These are phyloP conservation scores for Lactifluus piperatus DNA, from an alignment of 768 basidiomycete species.

Conservation along the genomic window DNA sequence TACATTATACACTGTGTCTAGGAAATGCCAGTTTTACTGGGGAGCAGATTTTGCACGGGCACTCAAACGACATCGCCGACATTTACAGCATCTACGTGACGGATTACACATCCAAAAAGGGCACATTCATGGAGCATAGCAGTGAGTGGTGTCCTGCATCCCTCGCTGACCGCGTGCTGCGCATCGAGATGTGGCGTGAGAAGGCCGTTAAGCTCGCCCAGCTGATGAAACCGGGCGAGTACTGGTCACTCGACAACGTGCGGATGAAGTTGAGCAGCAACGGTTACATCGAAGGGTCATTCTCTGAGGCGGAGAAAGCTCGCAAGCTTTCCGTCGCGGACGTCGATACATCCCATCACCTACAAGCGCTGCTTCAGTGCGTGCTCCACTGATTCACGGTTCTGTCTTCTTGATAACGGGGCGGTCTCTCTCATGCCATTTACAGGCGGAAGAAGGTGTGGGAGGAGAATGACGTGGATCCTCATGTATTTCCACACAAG, in stretches of 20 bases:
- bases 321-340: conserved; percentile 10
- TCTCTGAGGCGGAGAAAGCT: conserved; percentile 15
- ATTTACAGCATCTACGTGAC: conserved; percentile 20
- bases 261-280: conserved; percentile 10
- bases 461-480: conserved; percentile 16
- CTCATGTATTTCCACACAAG: conserved; percentile 18
- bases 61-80: conserved; percentile 5
- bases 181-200: conserved; percentile 20
- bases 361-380: conserved; percentile 15
- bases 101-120: conserved; percentile 17
- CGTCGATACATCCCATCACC: neutral
- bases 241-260: conserved; percentile 19
- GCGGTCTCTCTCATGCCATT: neutral
- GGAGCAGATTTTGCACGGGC: conserved; percentile 15
- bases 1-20: neutral
- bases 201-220: conserved; percentile 9
- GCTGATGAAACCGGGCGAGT: conserved; percentile 20
- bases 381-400: neutral
- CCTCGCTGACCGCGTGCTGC: conserved; percentile 15
- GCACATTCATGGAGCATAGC: conserved; percentile 1
- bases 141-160: conserved; percentile 16
- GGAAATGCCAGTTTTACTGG: neutral
- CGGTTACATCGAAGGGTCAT: conserved; percentile 16
- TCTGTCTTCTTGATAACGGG: neutral
- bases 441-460: conserved; percentile 18